A percentile compares a stretch with the other conserved stretches of the same genome.
Conservation (phyloP, 352 stramenopile species). For the Pythium graminicola region DNA sequence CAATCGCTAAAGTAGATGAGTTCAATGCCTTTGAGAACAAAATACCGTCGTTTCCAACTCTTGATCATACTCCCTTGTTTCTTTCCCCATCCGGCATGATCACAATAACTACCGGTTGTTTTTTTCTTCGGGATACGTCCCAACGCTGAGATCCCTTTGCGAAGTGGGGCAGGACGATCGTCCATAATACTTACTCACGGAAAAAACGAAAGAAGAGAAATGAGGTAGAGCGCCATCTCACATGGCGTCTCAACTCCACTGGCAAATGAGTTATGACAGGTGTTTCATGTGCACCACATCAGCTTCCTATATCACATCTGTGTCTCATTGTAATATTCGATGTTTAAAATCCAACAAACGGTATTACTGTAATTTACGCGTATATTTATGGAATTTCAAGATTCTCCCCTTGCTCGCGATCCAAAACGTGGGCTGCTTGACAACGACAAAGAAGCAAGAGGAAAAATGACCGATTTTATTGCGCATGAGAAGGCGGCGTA, state of each 20-base stretch:
- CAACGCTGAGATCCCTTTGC: slow-evolving; percentile 12
- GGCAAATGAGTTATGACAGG: neutral
- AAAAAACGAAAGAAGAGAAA: neutral
- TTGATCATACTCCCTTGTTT: slow-evolving; percentile 82
- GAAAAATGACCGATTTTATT: slow-evolving; percentile 60
- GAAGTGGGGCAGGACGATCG: neutral
- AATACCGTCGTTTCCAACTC: slow-evolving; percentile 80
- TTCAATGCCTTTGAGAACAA: slow-evolving; percentile 69
- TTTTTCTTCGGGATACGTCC: slow-evolving; percentile 13
- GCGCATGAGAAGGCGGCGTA: slow-evolving; percentile 83
- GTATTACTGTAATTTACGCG: neutral
- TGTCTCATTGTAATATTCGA: no score
- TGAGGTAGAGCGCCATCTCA: slow-evolving; percentile 8
- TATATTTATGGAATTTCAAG: neutral
- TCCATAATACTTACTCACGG: neutral
- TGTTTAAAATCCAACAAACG: neutral
- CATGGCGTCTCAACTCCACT: neutral
- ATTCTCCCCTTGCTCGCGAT: slow-evolving; percentile 9
- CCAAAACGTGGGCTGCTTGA: slow-evolving; percentile 7
- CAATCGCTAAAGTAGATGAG: slow-evolving; percentile 74
- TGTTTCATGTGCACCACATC: neutral
- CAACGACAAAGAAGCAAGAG: neutral
- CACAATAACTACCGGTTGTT: slow-evolving; percentile 42
- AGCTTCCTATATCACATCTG: neutral
- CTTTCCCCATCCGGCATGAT: slow-evolving; percentile 66